Evolutionary conservation across 495 filamentous ascomycete genomes (phyloP).

Genomic region (Lophiostoma macrostomum): DNA sequence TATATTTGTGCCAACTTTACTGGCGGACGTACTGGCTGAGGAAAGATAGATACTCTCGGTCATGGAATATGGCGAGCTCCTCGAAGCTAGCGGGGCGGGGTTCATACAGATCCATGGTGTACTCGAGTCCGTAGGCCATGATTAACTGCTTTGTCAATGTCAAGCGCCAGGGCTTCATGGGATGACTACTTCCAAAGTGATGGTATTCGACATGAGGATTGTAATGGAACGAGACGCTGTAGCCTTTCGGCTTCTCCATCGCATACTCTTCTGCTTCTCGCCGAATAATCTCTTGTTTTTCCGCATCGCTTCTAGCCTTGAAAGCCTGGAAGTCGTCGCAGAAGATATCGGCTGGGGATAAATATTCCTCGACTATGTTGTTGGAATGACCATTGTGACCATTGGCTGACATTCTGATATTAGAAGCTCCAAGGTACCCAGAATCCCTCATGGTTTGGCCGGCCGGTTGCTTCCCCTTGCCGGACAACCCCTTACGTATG

Average conservation of each 20-base stretch:
- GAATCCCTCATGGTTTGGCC: not conserved
- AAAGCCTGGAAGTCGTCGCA: constrained; percentile 21
- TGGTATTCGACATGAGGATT: constrained; percentile 94
- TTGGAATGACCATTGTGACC: constrained; percentile 7
- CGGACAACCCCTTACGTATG: too few relatives aligned
- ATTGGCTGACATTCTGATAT: constrained; percentile 1
- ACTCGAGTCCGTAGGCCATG: constrained; percentile 88
- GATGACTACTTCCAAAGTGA: constrained; percentile 92
- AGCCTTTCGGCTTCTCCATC: constrained; percentile 71
- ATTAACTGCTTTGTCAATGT: constrained; percentile 93
- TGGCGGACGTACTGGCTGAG: constrained; percentile 53
- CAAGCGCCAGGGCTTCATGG: constrained; percentile 98
- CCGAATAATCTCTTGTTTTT: constrained; percentile 59
- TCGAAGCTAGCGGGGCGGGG: constrained; percentile 79
- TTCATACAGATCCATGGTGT: constrained; percentile 89
- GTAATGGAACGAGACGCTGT: constrained; percentile 87
- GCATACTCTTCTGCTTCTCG: constrained; percentile 66
- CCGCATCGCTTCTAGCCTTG: constrained; percentile 51
- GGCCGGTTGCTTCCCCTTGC: too few relatives aligned
- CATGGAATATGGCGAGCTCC: constrained; percentile 84
- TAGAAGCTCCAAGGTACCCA: not conserved
- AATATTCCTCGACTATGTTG: constrained; percentile 65
- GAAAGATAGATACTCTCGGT: constrained; percentile 85
- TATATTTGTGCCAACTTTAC: not conserved
- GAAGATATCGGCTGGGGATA: constrained; percentile 10